Conservation (phyloP, 2,329 filamentous ascomycete species). For the Hirsutella thompsonii region DNA sequence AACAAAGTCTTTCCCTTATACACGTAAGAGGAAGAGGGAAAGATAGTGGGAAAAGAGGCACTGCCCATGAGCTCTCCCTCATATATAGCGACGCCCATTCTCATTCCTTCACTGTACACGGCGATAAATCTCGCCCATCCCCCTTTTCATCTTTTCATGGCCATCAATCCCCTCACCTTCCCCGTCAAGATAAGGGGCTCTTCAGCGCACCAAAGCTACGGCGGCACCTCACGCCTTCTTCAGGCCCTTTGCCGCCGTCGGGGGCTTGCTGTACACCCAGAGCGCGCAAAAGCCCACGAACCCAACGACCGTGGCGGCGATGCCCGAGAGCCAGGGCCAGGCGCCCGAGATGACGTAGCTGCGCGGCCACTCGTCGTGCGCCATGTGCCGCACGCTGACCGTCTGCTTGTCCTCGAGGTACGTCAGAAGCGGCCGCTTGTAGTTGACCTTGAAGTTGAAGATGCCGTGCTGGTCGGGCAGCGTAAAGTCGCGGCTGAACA, state of each 20-base stretch:
- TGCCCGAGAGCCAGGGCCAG: constrained; percentile 89
- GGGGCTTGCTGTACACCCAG: constrained; percentile 69
- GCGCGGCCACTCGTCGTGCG: constrained; percentile 91
- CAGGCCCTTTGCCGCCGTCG: constrained; percentile 4
- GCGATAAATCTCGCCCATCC: too few species aligned
- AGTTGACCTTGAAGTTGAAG: constrained; percentile 96
- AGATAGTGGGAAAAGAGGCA: too few species aligned
- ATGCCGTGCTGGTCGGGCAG: constrained; percentile 96
- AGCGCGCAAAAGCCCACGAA: constrained; percentile 76
- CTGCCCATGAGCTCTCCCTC: too few species aligned
- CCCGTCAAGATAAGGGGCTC: too few species aligned
- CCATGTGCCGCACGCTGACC: constrained; percentile 90
- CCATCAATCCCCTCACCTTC: too few species aligned
- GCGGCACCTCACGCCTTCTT: constrained; percentile 12
- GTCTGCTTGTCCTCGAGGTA: constrained; percentile 88
- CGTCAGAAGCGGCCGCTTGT: constrained; percentile 87
- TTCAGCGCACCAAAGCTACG: too few species aligned
- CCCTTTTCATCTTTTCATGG: too few species aligned
- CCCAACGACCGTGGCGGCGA: constrained; percentile 69
- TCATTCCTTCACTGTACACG: too few species aligned
- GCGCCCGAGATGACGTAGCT: constrained; percentile 82
- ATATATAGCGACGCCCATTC: too few species aligned
- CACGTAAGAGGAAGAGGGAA: too few species aligned
- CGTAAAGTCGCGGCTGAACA: constrained; percentile 64
- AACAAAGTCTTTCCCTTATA: too few species aligned